Evolutionary conservation across 805 yeast genomes (phyloP), one percentile per base, ranked within the genome.

Genomic region (Scheffersomyces coipomensis): DNA sequence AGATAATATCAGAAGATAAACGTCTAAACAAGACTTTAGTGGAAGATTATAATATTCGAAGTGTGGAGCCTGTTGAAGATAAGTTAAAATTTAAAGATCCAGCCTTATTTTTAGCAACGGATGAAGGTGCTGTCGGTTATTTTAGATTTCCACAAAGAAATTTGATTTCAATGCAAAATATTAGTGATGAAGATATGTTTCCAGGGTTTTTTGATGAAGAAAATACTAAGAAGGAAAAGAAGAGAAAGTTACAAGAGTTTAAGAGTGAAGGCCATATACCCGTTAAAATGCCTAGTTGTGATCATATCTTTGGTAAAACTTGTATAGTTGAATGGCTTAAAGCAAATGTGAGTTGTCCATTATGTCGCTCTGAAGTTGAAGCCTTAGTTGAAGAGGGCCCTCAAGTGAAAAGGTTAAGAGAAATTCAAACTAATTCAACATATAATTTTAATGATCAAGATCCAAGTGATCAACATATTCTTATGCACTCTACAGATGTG

Each of bases 291-390:
- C 73, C 74, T 1, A 64, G 61, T 41, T 69, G 75, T 43, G 54
- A 60, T 18, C 75, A 69, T 46, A 47, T 65, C 1, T 69, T 69
- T 46, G 74, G 75, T 12, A 58, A 60, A 44, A 46, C 66, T 7
- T 69, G 75, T 49, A 55, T 69, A 19, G 51, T 66, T 2, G 71
- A 66, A 31, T 69, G 75, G 75, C 52, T 69, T 33, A 66, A 59
- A 38, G 51, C 52, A 25, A 59, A 62, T 40, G 66, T 64, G 2
- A 66, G 64, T 40, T 69, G 75, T 41, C 75, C 75, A 2, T 51
- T 69, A 35, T 69, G 75, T 37, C 53, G 75, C 2, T 60, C 57
- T 33, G 67, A 66, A 44, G 66, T 64, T 16, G 63, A 61, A 33
- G 57, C 56, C 9, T 40, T 45, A 13, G 46, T 35, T n/a, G 49